Base-by-base conservation (phyloP, 371 early-diverging fungal species). In the Apophysomyces variabilis region DNA sequence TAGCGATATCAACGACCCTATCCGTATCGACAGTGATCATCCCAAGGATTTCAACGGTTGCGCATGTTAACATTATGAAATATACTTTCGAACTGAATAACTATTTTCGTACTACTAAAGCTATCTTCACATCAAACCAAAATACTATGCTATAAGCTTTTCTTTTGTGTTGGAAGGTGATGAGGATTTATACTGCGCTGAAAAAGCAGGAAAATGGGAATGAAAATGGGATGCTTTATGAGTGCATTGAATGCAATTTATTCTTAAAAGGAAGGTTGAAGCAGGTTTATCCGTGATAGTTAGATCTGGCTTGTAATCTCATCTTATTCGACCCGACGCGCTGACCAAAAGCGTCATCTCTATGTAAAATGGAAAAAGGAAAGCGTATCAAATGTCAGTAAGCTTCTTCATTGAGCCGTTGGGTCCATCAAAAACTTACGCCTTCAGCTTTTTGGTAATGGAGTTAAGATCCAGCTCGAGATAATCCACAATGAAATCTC, bases 1-100 rank as follows among this genome's bases (percentile, higher is more conserved):
- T 83, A 95, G 90, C 82, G 96, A 96, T 73, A 95, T 96, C 78
- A 92, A 93, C 43, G 97, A 95, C 76, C 92, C 97, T 62, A 95
- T 96, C 81, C 86, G 90, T 74, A 89, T 96, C 72, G 93, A 93
- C 73, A 87, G 85, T 61, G 91, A 90, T 68, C 80, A 85, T 59
- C 79, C 85, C 78, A 79, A 73, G 87, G 87, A 71, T 82, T 85
- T 73, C 85, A 87, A 65, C 58, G 79, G 79, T 18, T 82, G 82
- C 66, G 77, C 77, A 43, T 82, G 82, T 68, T 82, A 76, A 74
- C 57, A 12, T 7, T 56, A 21, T 38, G 12, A 46, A 37, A 41
- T 64, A 50, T 26, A 41, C 41, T 41, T 41, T 41, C 56, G 45
- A 41, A 62, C 37, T 50, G 57, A 38, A 39, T 21, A 37, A 9